These are phyloP conservation scores for Paecilomyces formosus DNA, from an alignment of 2,329 filamentous ascomycete genomes.

Conservation along the genomic window DNA sequence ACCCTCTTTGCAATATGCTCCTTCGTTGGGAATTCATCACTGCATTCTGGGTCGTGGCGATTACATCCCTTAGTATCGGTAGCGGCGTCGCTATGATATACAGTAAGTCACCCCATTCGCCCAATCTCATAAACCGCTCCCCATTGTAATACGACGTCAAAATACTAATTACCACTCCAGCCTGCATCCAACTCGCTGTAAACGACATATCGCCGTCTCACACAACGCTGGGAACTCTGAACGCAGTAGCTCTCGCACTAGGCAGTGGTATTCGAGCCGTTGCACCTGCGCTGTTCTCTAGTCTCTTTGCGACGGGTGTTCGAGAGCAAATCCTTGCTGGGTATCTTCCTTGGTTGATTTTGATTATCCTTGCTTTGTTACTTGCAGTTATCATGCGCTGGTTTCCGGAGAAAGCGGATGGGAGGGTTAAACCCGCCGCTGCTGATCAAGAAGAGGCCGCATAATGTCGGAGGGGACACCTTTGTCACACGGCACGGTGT, in stretches of 20 bases:
- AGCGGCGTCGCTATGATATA: constrained; percentile 62
- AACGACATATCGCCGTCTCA: constrained; percentile 66
- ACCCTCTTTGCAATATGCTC: constrained; percentile 51
- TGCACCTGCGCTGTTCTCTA: constrained; percentile 58
- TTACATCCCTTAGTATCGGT: constrained; percentile 45
- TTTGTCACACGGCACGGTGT: too few species aligned
- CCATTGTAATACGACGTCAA: not conserved
- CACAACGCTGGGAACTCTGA: constrained; percentile 61
- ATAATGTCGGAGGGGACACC: not conserved
- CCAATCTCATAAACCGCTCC: not conserved
- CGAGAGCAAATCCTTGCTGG: constrained; percentile 55
- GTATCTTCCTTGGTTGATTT: constrained; percentile 58
- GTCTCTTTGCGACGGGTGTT: constrained; percentile 61
- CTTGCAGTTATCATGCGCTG: constrained; percentile 19
- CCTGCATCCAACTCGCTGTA: constrained; percentile 47
- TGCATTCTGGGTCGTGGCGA: constrained; percentile 52
- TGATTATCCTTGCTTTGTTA: constrained; percentile 34
- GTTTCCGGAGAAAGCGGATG: constrained; percentile 6
- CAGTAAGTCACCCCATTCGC: constrained; percentile 32
- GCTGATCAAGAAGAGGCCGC: not conserved
- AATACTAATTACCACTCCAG: constrained; percentile 50
- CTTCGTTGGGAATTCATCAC: constrained; percentile 40
- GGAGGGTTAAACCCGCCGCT: not conserved
- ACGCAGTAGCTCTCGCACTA: constrained; percentile 59
- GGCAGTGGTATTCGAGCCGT: constrained; percentile 57